phyloP scores from a whole-genome alignment of 2,329 filamentous ascomycete genomes.

The Claviceps sp. region DNA sequence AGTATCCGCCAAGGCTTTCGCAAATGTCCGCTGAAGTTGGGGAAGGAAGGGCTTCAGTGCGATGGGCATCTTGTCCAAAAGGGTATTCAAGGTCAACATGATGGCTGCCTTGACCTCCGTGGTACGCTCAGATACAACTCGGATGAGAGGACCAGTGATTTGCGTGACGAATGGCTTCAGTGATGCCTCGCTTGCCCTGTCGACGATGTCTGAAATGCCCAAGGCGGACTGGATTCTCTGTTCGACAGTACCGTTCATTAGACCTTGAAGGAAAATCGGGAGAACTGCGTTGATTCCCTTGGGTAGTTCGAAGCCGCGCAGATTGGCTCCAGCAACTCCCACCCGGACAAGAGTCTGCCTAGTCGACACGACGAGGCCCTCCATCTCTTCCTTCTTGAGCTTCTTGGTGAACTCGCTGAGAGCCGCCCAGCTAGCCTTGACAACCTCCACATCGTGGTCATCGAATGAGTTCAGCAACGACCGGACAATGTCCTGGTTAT shows the following conservation, averaged over 20 bases:
- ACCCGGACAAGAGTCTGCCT: conserved; percentile 77
- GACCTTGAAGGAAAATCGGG: conserved; percentile 91
- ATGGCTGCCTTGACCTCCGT: conserved; percentile 95
- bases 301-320: conserved; percentile 80
- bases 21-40: conserved; percentile 91
- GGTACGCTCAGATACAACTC: conserved; percentile 91
- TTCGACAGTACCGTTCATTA: conserved; percentile 91
- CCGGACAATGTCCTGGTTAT: conserved; percentile 90
- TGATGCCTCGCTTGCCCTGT: conserved; percentile 75
- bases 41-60: conserved; percentile 95
- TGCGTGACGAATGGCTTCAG: conserved; percentile 93
- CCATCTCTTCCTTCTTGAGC: conserved; percentile 96
- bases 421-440: conserved; percentile 81
- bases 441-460: conserved; percentile 68
- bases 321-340: conserved; percentile 69
- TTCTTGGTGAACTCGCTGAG: conserved; percentile 78
- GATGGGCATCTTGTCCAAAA: conserved; percentile 90
- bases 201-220: conserved; percentile 89
- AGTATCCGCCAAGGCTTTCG: conserved; percentile 85
- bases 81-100: conserved; percentile 81
- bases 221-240: conserved; percentile 85
- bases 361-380: conserved; percentile 75
- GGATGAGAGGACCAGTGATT: conserved; percentile 92
- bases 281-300: conserved; percentile 96
- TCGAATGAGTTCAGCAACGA: conserved; percentile 85